Base-by-base conservation (phyloP, 2,329 filamentous ascomycete genomes). In the Lachnellula arida region DNA sequence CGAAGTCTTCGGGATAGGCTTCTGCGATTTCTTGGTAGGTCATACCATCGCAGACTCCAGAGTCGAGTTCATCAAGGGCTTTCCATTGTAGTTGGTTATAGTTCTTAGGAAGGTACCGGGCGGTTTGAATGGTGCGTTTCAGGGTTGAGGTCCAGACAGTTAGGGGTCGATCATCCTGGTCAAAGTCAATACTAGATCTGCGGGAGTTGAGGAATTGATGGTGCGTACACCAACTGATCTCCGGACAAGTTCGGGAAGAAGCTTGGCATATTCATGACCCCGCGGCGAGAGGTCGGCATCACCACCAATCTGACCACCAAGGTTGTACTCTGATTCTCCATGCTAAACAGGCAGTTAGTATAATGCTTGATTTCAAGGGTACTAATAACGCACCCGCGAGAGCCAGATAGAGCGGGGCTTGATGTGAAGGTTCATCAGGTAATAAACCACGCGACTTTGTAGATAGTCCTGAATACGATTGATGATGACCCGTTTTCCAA, bases 21-120 rank as follows among this genome's bases (percentile, higher is more conserved):
- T 95, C 84, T 67, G 94, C 91, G 70, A 99, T 97, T 70, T 99
- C 88, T 68, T 91, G 89, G 53, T 71, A 70, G 1, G 94, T 99
- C 71, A 97, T 84, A 53, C 93, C 92, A 67, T 99, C 94, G 75
- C 94, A 99, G 48, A 97, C 90, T 50, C 94, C 94, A 1, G 91
- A 92, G 72, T 99, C 94, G 39, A 99, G 86, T 75, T 99, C 94
- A 69, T 99, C 94, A 2, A 99, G 82, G 0, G 94, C 94, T 76
- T 99, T 99, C 94, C 94, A 99, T 73, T 97, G 91, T 14, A 99
- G 81, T 72, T 97, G 95, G 71, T 97, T 93, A 73, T 93, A 97
- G 58, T 89, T 80, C 12, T 79, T 75, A 2, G 89, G 86, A 1
- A 99, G 82, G 74, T 89, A 90, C 50, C 89, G 86, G 14, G 93